Conservation (phyloP, 345 rosid species). For the Rhodamnia rubescens region DNA sequence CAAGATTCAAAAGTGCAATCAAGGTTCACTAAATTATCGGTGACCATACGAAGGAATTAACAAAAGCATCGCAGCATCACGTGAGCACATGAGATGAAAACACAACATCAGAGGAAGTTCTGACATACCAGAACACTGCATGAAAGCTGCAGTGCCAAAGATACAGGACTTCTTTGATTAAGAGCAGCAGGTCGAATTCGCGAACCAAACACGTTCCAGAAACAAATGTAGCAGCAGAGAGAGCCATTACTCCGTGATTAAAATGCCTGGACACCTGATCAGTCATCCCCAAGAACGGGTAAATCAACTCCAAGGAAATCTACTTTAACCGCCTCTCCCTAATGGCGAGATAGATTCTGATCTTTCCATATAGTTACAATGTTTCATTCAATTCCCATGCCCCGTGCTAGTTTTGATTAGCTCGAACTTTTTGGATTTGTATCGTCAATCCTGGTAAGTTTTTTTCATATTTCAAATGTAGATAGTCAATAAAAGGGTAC, state of each 20-base stretch:
- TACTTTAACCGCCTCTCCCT: not conserved
- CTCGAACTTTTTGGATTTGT: not conserved
- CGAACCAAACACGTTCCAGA: conserved; percentile 85
- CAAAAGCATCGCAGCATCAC: conserved; percentile 9
- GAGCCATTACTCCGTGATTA: conserved; percentile 4
- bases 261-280: conserved; percentile 11
- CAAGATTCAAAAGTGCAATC: not conserved
- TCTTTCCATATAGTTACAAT: too few relatives aligned
- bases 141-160: conserved; percentile 87
- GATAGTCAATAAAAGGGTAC: not conserved
- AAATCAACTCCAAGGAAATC: not conserved
- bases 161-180: conserved; percentile 57
- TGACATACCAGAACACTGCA: not conserved
- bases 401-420: not conserved
- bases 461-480: not conserved
- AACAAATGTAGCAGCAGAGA: conserved; percentile 85
- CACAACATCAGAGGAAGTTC: too few relatives aligned
- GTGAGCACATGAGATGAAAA: too few relatives aligned
- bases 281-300: not conserved
- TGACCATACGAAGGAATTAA: not conserved
- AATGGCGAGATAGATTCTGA: not conserved
- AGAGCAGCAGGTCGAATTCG: conserved; percentile 46
- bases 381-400: too few relatives aligned
- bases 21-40: not conserved
- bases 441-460: not conserved